These are phyloP conservation scores for Dactylonectria estremocensis DNA, from an alignment of 2,329 filamentous ascomycete genomes.

Conservation along the genomic window DNA sequence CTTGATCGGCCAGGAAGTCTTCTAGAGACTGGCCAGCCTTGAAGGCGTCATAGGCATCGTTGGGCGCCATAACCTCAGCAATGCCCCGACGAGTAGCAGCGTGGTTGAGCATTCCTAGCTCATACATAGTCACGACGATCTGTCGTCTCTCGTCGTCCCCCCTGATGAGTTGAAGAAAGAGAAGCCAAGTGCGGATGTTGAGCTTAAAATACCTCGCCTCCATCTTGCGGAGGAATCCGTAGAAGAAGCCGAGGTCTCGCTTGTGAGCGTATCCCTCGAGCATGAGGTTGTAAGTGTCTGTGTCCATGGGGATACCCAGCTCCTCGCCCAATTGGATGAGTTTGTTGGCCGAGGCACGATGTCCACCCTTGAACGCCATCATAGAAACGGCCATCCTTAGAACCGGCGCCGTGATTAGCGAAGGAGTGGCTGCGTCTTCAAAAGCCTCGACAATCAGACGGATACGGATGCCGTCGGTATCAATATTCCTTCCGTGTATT, in stretches of 20 bases:
- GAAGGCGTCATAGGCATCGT: conserved; percentile 61
- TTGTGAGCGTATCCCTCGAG: conserved; percentile 58
- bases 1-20: conserved; percentile 58
- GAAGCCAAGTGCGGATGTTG: conserved; percentile 63
- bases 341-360: conserved; percentile 51
- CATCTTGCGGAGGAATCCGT: conserved; percentile 60
- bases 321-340: conserved; percentile 58
- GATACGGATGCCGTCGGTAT: conserved; percentile 58
- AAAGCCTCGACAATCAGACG: conserved; percentile 58
- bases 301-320: conserved; percentile 60
- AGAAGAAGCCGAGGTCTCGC: conserved; percentile 60
- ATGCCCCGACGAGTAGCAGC: conserved; percentile 55
- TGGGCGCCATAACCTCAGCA: conserved; percentile 59
- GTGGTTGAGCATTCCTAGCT: conserved; percentile 59
- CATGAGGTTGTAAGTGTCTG: conserved; percentile 65
- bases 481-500: conserved; percentile 47
- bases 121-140: conserved; percentile 63
- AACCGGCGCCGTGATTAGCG: conserved; percentile 56
- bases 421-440: conserved; percentile 51
- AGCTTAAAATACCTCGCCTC: conserved; percentile 55
- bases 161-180: conserved; percentile 69
- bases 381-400: conserved; percentile 63
- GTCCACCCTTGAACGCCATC: conserved; percentile 55
- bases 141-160: conserved; percentile 69
- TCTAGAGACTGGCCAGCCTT: conserved; percentile 52